Base-by-base conservation (phyloP, 208 protist genomes). In the Wallacemonas sp. region DNA sequence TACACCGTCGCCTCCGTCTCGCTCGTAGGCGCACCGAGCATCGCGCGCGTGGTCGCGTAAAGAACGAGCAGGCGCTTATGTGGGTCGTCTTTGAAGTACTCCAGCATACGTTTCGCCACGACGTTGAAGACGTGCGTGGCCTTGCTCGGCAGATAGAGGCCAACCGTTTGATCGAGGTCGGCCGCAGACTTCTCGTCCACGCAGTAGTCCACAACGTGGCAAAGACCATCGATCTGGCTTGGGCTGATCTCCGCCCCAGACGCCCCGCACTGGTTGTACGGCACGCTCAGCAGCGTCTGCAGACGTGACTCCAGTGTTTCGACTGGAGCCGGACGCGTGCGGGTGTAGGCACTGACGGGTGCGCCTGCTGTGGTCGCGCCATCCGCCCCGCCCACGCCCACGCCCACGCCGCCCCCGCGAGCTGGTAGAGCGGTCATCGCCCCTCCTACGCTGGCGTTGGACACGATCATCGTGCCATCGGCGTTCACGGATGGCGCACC, bases 41-140 rank as follows among this genome's bases (percentile, higher is more conserved):
- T 39, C 13, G 87, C 84, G 37, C 80, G 84, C 26, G 89, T 92
- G 22, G 62, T 74, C 30, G 89, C 84, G 75, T 93, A 95, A 36
- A 89, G 48, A 58, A 92, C 76, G 27, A 83, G 62, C 39, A 95
- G 77, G 21, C 85, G 85, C 69, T 92, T 92, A 73, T 93, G 79
- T 15, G 83, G 84, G 66, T 95, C 89, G 52, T 89, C 83, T 37
- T 76, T 68, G 70, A 81, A 93, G 70, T 79, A 83, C 38, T 79
- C 76, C 22, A 76, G 64, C 77, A 93, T 79, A 33, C 89, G 89
- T 75, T 93, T 95, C 21, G 89, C 82, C 29, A 90, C 64, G 24
- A 91, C 78, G 71, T 81, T 83, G 60, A 95, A 92, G 17, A 84
- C 76, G 66, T 95, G 89, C 6, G 83, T 75, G 8, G 81, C 52